phyloP scores from a whole-genome alignment of 2,329 filamentous ascomycete species.

The Cephalotrichum gorgonifer region DNA sequence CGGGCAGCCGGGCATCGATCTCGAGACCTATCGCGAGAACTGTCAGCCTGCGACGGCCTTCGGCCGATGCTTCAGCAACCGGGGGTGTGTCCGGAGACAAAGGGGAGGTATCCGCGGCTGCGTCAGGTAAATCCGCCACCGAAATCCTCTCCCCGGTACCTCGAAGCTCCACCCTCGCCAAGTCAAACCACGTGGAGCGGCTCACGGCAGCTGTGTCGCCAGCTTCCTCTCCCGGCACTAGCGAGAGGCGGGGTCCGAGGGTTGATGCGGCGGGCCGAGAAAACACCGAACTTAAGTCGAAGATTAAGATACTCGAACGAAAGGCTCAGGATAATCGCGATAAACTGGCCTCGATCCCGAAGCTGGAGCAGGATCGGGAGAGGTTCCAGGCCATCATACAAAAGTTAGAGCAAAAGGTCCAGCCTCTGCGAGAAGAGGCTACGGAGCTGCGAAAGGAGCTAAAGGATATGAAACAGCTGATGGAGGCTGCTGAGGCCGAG shows the following conservation, averaged over 20 bases:
- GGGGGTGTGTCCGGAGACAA: constrained; percentile 25
- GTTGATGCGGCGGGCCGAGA: constrained; percentile 48
- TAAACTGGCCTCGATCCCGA: constrained; percentile 68
- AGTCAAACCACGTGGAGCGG: constrained; percentile 41
- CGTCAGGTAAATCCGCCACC: constrained; percentile 40
- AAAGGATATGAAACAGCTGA: constrained; percentile 57
- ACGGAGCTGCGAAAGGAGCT: constrained; percentile 64
- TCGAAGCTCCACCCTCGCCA: constrained; percentile 37
- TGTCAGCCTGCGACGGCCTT: constrained; percentile 26
- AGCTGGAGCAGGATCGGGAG: constrained; percentile 64
- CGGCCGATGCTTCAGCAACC: constrained; percentile 31
- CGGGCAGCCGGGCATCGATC: constrained; percentile 9
- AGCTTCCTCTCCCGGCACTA: constrained; percentile 13
- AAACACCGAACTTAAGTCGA: constrained; percentile 80
- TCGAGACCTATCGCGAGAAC: constrained; percentile 18
- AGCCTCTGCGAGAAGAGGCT: constrained; percentile 73
- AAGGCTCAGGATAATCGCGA: constrained; percentile 80
- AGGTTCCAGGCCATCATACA: constrained; percentile 78
- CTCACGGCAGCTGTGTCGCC: constrained; percentile 29
- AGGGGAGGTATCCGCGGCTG: constrained; percentile 23
- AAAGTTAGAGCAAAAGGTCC: constrained; percentile 82
- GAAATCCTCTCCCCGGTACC: constrained; percentile 39
- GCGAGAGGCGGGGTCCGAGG: constrained; percentile 23
- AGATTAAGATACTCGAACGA: constrained; percentile 77
- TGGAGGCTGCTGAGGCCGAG: constrained; percentile 50